These are phyloP conservation scores for Zymoseptoria brevis DNA, from an alignment of 2,329 filamentous ascomycete genomes.

Conservation along the genomic window DNA sequence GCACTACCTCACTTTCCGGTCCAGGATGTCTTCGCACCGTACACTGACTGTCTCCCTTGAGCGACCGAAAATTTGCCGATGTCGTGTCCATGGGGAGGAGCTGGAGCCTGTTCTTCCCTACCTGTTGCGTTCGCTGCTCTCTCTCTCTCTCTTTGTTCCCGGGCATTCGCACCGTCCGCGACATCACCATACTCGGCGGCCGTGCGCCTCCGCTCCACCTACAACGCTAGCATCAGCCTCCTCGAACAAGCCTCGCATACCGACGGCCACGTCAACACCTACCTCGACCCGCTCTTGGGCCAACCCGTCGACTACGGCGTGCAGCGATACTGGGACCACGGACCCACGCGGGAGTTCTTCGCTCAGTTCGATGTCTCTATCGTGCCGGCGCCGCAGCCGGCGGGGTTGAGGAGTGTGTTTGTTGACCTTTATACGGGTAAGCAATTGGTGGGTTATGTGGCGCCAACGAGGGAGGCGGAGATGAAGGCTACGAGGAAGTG, in stretches of 20 bases:
- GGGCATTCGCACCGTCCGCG: no score
- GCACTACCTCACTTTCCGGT: no score
- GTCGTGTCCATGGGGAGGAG: background rate
- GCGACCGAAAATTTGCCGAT: background rate
- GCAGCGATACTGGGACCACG: slow-evolving; percentile 3
- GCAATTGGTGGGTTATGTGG: background rate
- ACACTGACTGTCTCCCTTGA: background rate
- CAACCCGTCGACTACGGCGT: slow-evolving; percentile 8
- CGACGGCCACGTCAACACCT: slow-evolving; percentile 7
- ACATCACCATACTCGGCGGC: slow-evolving; percentile 15
- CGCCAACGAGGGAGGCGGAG: background rate
- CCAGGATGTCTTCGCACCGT: background rate
- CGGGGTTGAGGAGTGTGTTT: background rate
- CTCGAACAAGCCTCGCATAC: slow-evolving; percentile 5
- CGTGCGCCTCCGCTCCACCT: slow-evolving; percentile 11
- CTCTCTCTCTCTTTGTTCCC: background rate
- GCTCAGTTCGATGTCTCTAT: background rate
- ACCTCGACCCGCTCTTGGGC: background rate
- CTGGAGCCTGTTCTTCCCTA: background rate
- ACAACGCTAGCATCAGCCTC: slow-evolving; percentile 8
- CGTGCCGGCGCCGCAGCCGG: background rate
- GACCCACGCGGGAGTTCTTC: slow-evolving; percentile 2
- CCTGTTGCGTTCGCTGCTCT: no score
- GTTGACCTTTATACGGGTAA: slow-evolving; percentile 1
- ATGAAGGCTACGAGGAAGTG: background rate